Conservation (phyloP, 2,329 filamentous ascomycete species). For the Arthroderma sp. region DNA sequence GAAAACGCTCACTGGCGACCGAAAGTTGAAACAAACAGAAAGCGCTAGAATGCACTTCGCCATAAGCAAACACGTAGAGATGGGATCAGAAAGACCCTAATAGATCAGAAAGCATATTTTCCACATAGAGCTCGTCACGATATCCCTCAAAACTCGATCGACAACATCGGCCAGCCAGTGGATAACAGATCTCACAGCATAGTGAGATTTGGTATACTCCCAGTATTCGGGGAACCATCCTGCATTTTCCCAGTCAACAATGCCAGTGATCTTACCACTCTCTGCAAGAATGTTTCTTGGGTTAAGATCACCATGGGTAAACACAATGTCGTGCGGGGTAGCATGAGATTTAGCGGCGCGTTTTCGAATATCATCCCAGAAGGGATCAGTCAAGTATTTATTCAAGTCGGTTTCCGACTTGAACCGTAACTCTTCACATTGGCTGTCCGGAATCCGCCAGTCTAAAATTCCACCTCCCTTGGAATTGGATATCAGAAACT, state of each 20-base stretch:
- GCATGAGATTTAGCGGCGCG: constrained; percentile 7
- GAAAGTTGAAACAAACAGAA: no score
- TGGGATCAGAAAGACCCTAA: constrained; percentile 7
- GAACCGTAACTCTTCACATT: constrained; percentile 9
- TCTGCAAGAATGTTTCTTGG: constrained; percentile 18
- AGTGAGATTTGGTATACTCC: constrained; percentile 17
- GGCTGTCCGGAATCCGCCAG: constrained; percentile 9
- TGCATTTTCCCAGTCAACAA: constrained; percentile 20
- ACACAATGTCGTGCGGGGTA: constrained; percentile 15
- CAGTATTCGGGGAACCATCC: constrained; percentile 21
- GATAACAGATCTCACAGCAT: constrained; percentile 5
- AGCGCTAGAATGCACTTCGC: no score
- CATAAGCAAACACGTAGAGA: no score
- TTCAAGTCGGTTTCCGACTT: constrained; percentile 9
- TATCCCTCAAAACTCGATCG: constrained; percentile 10
- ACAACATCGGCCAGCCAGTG: constrained; percentile 11
- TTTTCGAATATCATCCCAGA: constrained; percentile 7
- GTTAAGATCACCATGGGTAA: constrained; percentile 18
- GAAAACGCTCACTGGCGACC: no score
- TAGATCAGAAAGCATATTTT: constrained; percentile 11
- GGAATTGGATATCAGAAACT: constrained; percentile 9
- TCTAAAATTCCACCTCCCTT: constrained; percentile 8
- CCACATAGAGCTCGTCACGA: constrained; percentile 8
- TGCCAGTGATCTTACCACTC: constrained; percentile 15
- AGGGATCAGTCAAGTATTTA: constrained; percentile 8